Base-by-base conservation (phyloP, 257 asterid species). In the Plectranthus barbatus region DNA sequence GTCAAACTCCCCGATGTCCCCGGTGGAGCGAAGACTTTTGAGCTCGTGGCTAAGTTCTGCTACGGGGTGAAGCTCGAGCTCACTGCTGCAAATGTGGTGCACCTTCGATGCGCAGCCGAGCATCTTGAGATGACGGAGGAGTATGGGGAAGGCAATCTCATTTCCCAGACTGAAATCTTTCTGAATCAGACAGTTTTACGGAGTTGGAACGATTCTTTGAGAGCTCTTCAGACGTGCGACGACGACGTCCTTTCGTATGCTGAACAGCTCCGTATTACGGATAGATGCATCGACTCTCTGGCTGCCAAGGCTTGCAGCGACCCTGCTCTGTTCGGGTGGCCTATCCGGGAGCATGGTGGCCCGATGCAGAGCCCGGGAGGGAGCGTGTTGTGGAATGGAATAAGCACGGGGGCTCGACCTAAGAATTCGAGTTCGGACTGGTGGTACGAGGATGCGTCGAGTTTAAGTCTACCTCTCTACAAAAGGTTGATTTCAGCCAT, bases 351-450 rank as follows among this genome's bases (percentile, higher is more conserved):
- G 86, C 90, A 78, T n/a, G 84, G 90, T 42, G 95, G 93, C 14
- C 95, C 87, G n/a, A 84, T 91, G 95, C 98, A 91, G 83, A 91
- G 98, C 51, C 98, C 98, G 0, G 97, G 98, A 21, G 97, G 98
- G 11, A 89, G 95, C 52, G 84, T 92, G 33, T 49, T 92, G 74
- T 92, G 99, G 99, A 92, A 92, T 46, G 99, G 99, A 49, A 89
- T 92, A 64, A 92, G 99, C 89, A 89, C 99, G 1, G 99, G 99
- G 0, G 97, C 97, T 47, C 84, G 94, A 55, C 95, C 88, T 18
- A 83, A 78, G 59, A 74, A 75, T 50, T 51, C 85, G 9, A 82
- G 80, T 53, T 77, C 92, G 4, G 97, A 92, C 73, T 92, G 99
- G 99, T 92, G 99, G 99, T 89, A 77, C n/a, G 99, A 92, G 65